Evolutionary conservation across 2,329 filamentous ascomycete genomes (phyloP), one percentile per base, ranked within the genome.

Genomic region (Epichloe elymi): DNA sequence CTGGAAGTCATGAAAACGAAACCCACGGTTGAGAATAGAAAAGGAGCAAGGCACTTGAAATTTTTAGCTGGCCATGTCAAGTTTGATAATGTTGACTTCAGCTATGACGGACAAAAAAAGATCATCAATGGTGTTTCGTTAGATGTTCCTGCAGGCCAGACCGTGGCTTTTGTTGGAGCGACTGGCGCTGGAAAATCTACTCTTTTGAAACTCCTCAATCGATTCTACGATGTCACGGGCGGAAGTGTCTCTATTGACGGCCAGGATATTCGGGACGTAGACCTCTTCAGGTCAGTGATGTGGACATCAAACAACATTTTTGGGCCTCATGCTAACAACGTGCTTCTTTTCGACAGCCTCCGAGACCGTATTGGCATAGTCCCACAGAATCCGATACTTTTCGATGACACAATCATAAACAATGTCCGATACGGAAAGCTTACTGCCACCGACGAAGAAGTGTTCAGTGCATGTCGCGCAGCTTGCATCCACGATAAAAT

Each of bases 141-240:
- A 53, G 66, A 67, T 37, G 72, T 75, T 35, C 63, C 70, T 7
- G 69, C 74, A 3, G 75, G 79, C 14, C 73, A 72, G 51, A 79
- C 76, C 0, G 72, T 79, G 26, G 78, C 79, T 11, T 78, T 82
- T 63, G 78, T 82, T 8, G 78, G 79, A 11, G 71, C 76, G 43
- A 81, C 77, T 11, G 78, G 78, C 20, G 76, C 77, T 11, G 78
- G 78, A 37, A 80, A 80, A 56, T 79, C 76, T 1, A 80, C 77
- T 1, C 70, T 78, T 33, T 61, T 80, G 40, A 79, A 78, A 58
- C 68, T 82, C n/a, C 64, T 82, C 5, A 73, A 76, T 57, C 75
- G 78, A 1, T 79, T 78, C 57, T 82, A 81, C 60, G 76, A 81
- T 53, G 74, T 78, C 2, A 74, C 67, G 0, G 63, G 64, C 8